A percentile compares a stretch with the other conserved stretches of the same genome.
Evolutionary conservation across 2,329 filamentous ascomycete species (phyloP).

Genomic region (Phaeosphaeriaceae sp.): DNA sequence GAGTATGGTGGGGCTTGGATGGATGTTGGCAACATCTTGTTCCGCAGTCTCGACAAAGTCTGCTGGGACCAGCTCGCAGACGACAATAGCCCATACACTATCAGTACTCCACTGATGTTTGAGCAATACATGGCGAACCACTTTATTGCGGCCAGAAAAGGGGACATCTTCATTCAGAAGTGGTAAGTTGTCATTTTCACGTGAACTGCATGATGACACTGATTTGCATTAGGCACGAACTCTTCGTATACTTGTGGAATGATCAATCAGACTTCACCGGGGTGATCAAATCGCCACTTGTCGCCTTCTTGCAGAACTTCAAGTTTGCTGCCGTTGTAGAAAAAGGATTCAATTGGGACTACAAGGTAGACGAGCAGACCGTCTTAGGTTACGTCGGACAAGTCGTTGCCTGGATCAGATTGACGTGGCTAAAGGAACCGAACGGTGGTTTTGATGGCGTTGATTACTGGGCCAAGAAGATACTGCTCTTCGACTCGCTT

Average conservation of each 20-base stretch:
- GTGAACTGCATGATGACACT: not conserved
- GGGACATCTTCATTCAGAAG: constrained; percentile 54
- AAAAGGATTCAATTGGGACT: constrained; percentile 42
- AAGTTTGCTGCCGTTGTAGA: constrained; percentile 28
- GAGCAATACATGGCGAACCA: constrained; percentile 48
- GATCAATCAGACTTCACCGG: constrained; percentile 23
- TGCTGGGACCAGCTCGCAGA: constrained; percentile 52
- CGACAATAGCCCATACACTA: constrained; percentile 44
- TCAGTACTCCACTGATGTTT: constrained; percentile 38
- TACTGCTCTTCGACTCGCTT: constrained; percentile 33
- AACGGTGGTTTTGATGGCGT: constrained; percentile 41
- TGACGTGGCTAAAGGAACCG: constrained; percentile 41
- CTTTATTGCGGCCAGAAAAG: constrained; percentile 54
- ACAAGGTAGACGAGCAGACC: constrained; percentile 37
- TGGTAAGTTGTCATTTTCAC: constrained; percentile 43
- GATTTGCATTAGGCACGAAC: constrained; percentile 22
- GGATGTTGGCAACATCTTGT: constrained; percentile 52
- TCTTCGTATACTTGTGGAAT: constrained; percentile 37
- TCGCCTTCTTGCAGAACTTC: constrained; percentile 33
- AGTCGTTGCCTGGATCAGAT: constrained; percentile 48
- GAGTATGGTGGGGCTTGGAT: constrained; percentile 52
- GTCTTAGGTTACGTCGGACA: constrained; percentile 52
- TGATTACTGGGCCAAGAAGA: constrained; percentile 38
- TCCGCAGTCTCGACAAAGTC: constrained; percentile 48
- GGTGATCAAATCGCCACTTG: constrained; percentile 29